Percentiles rank a stretch among this genome's conserved stretches.
Conservation (phyloP, 2,329 filamentous ascomycete species). For the Pseudogymnoascus sp. region DNA sequence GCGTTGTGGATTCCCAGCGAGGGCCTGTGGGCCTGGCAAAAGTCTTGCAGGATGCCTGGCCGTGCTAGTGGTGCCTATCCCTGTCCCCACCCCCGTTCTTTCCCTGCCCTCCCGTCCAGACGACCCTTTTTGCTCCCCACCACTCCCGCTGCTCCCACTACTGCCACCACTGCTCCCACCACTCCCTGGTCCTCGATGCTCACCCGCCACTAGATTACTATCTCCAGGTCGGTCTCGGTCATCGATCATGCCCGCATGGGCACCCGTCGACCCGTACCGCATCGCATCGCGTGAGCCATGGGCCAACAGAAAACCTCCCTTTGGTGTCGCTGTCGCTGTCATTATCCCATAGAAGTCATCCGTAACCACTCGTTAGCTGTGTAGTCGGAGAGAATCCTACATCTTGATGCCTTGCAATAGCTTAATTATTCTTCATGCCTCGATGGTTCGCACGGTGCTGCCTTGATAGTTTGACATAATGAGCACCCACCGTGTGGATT, state of each 20-base stretch:
- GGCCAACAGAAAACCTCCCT: neutral
- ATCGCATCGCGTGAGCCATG: neutral
- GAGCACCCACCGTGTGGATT: neutral
- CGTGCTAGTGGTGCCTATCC: neutral
- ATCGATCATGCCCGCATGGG: neutral
- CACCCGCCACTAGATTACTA: neutral
- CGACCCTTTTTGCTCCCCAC: neutral
- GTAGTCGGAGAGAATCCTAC: neutral
- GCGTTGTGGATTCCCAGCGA: constrained; percentile 2
- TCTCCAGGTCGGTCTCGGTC: neutral
- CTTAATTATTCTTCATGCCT: neutral
- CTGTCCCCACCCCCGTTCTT: neutral
- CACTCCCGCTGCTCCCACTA: neutral
- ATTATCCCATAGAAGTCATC: neutral
- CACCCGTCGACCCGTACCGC: neutral
- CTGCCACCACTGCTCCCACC: neutral
- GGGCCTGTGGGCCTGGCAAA: neutral
- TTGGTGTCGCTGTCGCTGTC: neutral
- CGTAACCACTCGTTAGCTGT: neutral
- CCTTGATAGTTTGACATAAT: neutral
- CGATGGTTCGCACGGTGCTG: neutral
- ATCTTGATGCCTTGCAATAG: neutral
- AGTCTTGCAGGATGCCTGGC: constrained; percentile 4
- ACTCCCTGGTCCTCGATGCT: neutral
- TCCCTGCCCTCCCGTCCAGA: neutral